A percentile compares a stretch with the other conserved stretches of the same genome.
Evolutionary conservation across 1,284 basidiomycete genomes (phyloP).

Genomic region (Ganoderma sp.): DNA sequence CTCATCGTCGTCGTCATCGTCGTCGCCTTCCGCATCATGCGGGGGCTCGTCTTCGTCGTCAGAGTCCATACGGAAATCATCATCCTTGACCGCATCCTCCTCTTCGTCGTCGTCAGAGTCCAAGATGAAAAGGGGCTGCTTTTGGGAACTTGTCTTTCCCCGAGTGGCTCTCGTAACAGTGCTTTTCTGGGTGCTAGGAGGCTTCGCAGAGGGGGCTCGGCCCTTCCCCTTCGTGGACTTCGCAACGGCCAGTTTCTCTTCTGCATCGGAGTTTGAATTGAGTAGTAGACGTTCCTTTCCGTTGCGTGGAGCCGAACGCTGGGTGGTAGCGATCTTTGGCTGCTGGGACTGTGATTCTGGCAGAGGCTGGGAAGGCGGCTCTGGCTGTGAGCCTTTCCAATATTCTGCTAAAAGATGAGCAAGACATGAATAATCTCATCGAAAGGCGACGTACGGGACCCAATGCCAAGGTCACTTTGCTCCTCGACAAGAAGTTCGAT

Average conservation of each 20-base stretch:
- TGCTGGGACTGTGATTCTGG: conserved; percentile 31
- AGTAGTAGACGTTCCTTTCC: conserved; percentile 19
- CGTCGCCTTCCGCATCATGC: conserved; percentile 15
- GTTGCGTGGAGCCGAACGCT: conserved; percentile 26
- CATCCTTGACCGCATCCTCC: conserved; percentile 6
- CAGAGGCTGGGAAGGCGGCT: conserved; percentile 34
- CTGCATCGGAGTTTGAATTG: conserved; percentile 45
- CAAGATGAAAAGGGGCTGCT: conserved; percentile 37
- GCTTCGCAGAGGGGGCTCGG: conserved; percentile 19
- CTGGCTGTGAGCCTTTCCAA: conserved; percentile 50
- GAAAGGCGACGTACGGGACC: conserved; percentile 47
- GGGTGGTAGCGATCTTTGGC: conserved; percentile 18
- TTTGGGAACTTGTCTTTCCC: conserved; percentile 24
- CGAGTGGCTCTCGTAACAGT: conserved; percentile 12
- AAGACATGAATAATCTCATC: not conserved
- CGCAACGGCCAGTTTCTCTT: conserved; percentile 32
- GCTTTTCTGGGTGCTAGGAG: conserved; percentile 15
- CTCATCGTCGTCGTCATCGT: conserved; percentile 18
- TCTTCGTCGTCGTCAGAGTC: conserved; percentile 24
- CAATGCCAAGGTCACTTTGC: conserved; percentile 62
- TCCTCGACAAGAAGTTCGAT: conserved; percentile 61
- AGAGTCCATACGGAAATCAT: conserved; percentile 9
- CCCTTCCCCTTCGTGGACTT: conserved; percentile 30
- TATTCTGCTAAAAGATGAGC: conserved; percentile 47
- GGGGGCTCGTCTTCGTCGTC: conserved; percentile 8